Evolutionary conservation across 225 moss, liverwort and hornwort species (phyloP).

Genomic region (Pseudisothecium myosuroides): DNA sequence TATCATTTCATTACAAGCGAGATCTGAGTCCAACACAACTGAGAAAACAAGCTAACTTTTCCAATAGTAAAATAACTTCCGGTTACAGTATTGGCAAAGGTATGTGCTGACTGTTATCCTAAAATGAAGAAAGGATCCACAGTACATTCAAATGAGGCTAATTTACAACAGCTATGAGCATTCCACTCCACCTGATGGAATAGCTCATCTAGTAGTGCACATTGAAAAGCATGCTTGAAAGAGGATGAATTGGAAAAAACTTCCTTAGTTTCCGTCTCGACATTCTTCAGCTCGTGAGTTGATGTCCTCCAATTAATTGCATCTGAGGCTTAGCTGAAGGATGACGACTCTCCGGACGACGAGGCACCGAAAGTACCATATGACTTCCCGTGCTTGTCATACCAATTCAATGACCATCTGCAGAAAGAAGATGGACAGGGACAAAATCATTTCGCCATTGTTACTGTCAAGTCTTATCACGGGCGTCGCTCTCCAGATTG

Average conservation of each 20-base stretch:
- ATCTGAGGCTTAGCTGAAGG: conserved; percentile 1
- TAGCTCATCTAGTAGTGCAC: neutral
- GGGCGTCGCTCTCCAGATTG: neutral
- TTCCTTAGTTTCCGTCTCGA: neutral
- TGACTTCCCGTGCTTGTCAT: conserved; percentile 32
- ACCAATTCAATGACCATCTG: conserved; percentile 56
- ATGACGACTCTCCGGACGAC: conserved; percentile 25
- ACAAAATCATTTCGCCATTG: conserved; percentile 14
- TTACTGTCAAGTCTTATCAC: neutral
- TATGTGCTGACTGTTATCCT: neutral
- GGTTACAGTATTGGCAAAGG: neutral
- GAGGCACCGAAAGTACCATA: conserved; percentile 52
- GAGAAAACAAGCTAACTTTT: neutral
- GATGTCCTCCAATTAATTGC: neutral
- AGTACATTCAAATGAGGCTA: neutral
- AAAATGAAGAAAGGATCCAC: neutral
- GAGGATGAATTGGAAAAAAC: neutral
- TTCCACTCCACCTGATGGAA: neutral
- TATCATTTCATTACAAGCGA: neutral
- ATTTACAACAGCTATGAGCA: neutral
- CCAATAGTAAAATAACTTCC: neutral
- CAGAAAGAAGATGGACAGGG: conserved; percentile 40
- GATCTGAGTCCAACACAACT: neutral
- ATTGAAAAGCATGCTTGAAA: neutral
- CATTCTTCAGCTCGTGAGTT: neutral